Percentiles rank a stretch among this genome's conserved stretches.
These are phyloP conservation scores for Colletotrichum gloeosporioides DNA, from an alignment of 2,329 filamentous ascomycete species.

Conservation along the genomic window DNA sequence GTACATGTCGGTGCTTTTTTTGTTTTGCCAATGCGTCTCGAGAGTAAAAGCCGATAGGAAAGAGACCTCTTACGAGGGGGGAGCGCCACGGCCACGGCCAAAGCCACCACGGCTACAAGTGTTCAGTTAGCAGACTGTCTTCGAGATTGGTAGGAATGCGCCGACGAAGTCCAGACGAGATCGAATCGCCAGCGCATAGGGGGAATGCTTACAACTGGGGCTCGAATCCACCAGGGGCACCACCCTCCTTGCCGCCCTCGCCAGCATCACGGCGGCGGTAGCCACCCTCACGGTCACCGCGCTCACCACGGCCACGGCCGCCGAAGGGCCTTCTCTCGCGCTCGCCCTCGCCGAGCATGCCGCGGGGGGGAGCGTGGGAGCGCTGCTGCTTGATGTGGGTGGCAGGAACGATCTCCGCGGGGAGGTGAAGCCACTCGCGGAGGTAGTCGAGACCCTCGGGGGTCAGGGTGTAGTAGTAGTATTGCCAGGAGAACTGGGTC, in stretches of 20 bases:
- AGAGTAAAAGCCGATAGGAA: constrained; percentile 47
- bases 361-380: constrained; percentile 95
- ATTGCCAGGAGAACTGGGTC: constrained; percentile 99
- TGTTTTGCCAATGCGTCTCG: constrained; percentile 43
- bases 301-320: constrained; percentile 77
- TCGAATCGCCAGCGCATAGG: background rate
- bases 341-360: constrained; percentile 92
- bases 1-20: constrained; percentile 52
- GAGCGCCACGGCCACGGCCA: constrained; percentile 86
- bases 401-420: constrained; percentile 98
- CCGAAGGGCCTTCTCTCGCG: constrained; percentile 82
- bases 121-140: constrained; percentile 37
- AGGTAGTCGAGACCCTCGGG: constrained; percentile 99
- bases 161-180: background rate
- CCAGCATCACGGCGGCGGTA: constrained; percentile 91
- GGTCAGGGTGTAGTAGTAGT: constrained; percentile 99
- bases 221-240: constrained; percentile 88
- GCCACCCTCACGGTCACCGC: constrained; percentile 85
- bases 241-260: constrained; percentile 88
- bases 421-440: constrained; percentile 99
- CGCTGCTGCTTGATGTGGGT: constrained; percentile 99
- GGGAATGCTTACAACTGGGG: constrained; percentile 76
- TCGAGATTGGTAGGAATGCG: background rate
- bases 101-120: constrained; percentile 77
- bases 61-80: constrained; percentile 64